Conservation (phyloP, 139 green algal species). For the Tetraselmis chui region DNA sequence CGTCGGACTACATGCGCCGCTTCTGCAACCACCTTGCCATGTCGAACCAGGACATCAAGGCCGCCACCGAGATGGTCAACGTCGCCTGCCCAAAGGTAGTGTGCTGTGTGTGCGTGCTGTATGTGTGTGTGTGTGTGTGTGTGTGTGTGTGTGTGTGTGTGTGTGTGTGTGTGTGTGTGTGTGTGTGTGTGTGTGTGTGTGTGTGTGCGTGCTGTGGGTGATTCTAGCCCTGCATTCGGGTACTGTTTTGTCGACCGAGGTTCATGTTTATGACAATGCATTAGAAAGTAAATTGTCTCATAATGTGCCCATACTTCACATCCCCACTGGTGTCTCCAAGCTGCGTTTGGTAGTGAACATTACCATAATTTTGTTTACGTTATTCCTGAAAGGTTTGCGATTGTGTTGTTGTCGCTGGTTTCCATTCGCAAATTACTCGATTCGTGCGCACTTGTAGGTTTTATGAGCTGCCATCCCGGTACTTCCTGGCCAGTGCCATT, state of each 20-base stretch:
- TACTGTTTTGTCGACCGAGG: background rate
- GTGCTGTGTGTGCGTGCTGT: no score
- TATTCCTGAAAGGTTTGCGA: no score
- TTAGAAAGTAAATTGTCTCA: background rate
- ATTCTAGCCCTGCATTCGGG: slow-evolving; percentile 14
- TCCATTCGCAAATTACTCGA: no score
- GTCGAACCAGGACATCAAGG: slow-evolving; percentile 20
- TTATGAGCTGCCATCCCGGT: no score
- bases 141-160: background rate
- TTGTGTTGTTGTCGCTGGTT: no score
- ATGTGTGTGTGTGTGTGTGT: no score
- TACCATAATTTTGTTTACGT: no score
- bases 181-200: slow-evolving; percentile 8
- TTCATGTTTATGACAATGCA: slow-evolving; percentile 26
- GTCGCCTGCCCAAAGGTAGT: slow-evolving; percentile 17
- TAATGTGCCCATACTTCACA: background rate
- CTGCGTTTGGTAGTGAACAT: no score
- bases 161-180: background rate
- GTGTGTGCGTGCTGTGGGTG: background rate
- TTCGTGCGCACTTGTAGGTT: no score
- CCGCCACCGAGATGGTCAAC: slow-evolving; percentile 28
- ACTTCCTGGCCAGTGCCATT: no score
- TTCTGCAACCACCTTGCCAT: slow-evolving; percentile 46
- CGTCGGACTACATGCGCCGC: slow-evolving; percentile 35
- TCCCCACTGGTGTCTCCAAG: no score